phyloP scores from a whole-genome alignment of 768 basidiomycete species.

The Russula sp. region DNA sequence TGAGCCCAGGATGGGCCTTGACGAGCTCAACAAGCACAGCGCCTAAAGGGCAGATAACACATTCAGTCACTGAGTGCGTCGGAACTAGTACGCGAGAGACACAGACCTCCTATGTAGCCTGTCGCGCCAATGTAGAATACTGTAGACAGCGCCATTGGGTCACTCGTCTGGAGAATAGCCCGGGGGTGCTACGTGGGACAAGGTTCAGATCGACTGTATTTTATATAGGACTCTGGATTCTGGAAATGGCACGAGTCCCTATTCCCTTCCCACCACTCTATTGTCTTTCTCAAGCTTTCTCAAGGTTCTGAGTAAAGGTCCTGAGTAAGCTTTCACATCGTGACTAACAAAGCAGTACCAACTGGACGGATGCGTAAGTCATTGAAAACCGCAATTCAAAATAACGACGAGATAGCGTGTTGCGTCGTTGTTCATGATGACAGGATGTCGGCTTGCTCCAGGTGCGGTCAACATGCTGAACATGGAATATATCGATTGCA shows the following conservation, averaged over 20 bases:
- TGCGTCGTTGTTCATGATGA: neutral
- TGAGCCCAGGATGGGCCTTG: neutral
- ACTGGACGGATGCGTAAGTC: neutral
- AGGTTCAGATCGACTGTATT: neutral
- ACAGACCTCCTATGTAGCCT: constrained; percentile 23
- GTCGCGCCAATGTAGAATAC: constrained; percentile 23
- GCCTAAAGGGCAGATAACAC: neutral
- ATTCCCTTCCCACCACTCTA: too few species aligned
- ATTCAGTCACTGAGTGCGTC: neutral
- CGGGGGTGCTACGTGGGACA: neutral
- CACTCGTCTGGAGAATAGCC: neutral
- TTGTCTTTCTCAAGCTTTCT: neutral
- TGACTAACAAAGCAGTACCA: neutral
- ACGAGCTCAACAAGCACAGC: constrained; percentile 9
- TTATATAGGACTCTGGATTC: constrained; percentile 1
- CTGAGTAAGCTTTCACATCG: neutral
- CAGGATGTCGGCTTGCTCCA: neutral
- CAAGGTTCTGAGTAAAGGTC: too few species aligned
- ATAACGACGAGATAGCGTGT: neutral
- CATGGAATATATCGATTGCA: neutral
- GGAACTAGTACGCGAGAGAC: neutral
- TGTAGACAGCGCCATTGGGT: neutral
- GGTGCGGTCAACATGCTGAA: neutral
- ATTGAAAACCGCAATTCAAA: neutral
- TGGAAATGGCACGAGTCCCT: neutral